Percentiles rank a stretch among this genome's conserved stretches.
phyloP scores from a whole-genome alignment of 73 alveolate species.

The Effrenium voratum region DNA sequence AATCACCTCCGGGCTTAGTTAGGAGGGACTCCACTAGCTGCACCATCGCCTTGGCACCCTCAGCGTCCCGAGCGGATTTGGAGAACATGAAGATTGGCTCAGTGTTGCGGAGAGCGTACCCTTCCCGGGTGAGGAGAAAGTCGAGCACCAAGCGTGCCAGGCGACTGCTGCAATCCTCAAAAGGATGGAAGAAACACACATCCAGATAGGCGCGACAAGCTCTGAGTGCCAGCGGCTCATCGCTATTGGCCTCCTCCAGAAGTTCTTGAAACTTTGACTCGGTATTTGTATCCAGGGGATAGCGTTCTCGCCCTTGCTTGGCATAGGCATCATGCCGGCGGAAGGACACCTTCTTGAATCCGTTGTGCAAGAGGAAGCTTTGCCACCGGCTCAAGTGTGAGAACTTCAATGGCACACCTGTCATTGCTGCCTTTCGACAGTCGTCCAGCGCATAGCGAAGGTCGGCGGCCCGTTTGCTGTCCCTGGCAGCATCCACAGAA shows the following conservation, averaged over 20 bases:
- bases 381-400: neutral
- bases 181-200: constrained; percentile 10
- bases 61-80: neutral
- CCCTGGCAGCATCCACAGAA: neutral
- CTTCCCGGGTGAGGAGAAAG: constrained; percentile 20
- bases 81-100: constrained; percentile 40
- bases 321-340: constrained; percentile 20
- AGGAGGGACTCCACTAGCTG: constrained; percentile 3
- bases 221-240: constrained; percentile 10
- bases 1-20: neutral
- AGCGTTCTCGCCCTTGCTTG: constrained; percentile 37
- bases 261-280: neutral
- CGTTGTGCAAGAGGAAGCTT: neutral
- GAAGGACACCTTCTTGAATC: neutral
- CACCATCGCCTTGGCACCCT: neutral
- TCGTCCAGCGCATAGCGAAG: neutral
- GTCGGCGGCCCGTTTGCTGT: neutral
- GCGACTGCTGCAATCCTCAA: constrained; percentile 36
- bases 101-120: neutral
- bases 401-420: neutral
- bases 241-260: neutral
- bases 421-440: neutral
- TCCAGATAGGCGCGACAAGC: constrained; percentile 25
- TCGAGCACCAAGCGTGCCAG: constrained; percentile 20
- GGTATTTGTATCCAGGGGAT: neutral